phyloP scores from a whole-genome alignment of 139 green algal species.

The Pseudopediastrum boryanum region DNA sequence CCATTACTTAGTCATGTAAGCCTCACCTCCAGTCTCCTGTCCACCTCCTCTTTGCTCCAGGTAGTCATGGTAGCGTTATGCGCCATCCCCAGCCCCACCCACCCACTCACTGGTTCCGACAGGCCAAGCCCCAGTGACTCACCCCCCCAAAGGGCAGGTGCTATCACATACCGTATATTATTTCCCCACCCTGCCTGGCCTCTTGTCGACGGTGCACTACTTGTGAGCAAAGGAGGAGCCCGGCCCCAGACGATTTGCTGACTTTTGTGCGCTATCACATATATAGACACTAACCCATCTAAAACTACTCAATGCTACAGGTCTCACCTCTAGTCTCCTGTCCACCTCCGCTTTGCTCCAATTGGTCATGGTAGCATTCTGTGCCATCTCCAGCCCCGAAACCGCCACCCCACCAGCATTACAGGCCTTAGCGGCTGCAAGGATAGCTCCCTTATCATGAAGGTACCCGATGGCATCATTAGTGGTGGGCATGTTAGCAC shows the following conservation, averaged over 20 bases:
- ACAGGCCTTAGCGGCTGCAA: conserved; percentile 68
- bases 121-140: no score
- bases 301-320: no score
- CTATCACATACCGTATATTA: no score
- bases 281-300: no score
- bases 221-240: no score
- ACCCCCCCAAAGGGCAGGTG: no score
- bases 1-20: no score
- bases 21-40: conserved; percentile 63
- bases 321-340: conserved; percentile 55
- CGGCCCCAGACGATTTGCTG: no score
- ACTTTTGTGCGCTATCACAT: no score
- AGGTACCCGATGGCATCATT: conserved; percentile 60
- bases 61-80: conserved; percentile 74
- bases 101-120: no score
- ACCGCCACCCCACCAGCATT: conserved; percentile 76
- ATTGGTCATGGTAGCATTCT: conserved; percentile 71
- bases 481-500: conserved; percentile 86
- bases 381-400: conserved; percentile 81
- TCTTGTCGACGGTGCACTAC: no score
- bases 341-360: conserved; percentile 76
- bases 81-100: conserved; percentile 87
- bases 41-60: conserved; percentile 73
- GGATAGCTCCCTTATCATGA: conserved; percentile 57
- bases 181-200: no score